Conservation (phyloP, 2,329 filamentous ascomycete genomes). For the Exophiala spinifera region DNA sequence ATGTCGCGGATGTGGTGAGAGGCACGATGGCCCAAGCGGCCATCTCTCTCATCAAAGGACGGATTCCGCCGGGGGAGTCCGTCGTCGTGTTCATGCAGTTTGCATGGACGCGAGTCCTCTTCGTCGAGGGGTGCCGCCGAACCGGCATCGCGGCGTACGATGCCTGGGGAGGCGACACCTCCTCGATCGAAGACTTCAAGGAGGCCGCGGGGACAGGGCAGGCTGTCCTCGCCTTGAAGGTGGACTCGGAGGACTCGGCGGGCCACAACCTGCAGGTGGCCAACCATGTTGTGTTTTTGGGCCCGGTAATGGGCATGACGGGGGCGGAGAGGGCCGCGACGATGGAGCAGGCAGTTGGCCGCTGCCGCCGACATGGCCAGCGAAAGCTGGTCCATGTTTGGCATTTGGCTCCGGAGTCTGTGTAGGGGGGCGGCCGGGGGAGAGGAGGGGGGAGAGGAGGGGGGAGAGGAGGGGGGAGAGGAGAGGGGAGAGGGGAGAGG, state of each 20-base stretch:
- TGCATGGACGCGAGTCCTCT: conserved; percentile 8
- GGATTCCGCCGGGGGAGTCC: conserved; percentile 45
- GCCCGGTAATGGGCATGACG: conserved; percentile 50
- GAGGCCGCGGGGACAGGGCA: conserved; percentile 34
- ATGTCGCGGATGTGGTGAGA: background rate
- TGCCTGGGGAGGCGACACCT: conserved; percentile 30
- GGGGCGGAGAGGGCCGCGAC: conserved; percentile 55
- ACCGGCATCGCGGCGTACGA: conserved; percentile 34
- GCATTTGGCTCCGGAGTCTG: conserved; percentile 35
- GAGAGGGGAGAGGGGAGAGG: too few species aligned
- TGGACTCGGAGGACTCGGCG: conserved; percentile 56
- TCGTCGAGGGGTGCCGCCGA: conserved; percentile 13
- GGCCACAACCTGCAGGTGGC: conserved; percentile 63
- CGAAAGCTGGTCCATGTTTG: conserved; percentile 57
- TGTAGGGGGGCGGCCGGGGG: too few species aligned
- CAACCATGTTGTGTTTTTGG: conserved; percentile 63
- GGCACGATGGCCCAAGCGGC: conserved; percentile 51
- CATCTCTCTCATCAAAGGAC: conserved; percentile 42
- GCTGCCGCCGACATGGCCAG: conserved; percentile 58
- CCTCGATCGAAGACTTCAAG: conserved; percentile 43
- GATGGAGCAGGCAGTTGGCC: conserved; percentile 63
- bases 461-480: too few species aligned
- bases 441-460: too few species aligned
- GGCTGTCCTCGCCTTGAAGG: conserved; percentile 54
- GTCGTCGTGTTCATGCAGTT: conserved; percentile 56